Conservation (phyloP, 179 eudicot species). For the Spergularia azorica region DNA sequence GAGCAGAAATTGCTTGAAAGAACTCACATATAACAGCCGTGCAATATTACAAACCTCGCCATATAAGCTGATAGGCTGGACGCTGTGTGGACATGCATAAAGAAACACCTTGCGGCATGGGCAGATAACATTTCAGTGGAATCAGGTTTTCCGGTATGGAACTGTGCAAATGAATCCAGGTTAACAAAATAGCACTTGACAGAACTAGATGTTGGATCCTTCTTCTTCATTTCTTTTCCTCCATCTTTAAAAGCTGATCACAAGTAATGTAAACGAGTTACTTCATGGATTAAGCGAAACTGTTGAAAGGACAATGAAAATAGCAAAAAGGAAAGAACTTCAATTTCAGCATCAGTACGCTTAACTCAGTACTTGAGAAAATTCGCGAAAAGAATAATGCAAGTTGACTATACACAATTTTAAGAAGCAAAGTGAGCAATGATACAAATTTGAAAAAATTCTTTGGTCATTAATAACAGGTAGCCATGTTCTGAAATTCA, state of each 20-base stretch:
- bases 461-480: not conserved
- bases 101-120: slow-evolving; percentile 58
- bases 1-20: not conserved
- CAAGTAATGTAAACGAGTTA: slow-evolving; percentile 7
- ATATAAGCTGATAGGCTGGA: slow-evolving; percentile 65
- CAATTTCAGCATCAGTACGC: not conserved
- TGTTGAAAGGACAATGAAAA: not conserved
- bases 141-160: slow-evolving; percentile 20
- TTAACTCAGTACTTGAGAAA: not conserved
- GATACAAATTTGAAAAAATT: not conserved
- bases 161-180: slow-evolving; percentile 41
- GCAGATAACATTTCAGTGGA: slow-evolving; percentile 31
- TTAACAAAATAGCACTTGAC: slow-evolving; percentile 65
- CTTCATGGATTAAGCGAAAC: not conserved
- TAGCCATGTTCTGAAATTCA: no score
- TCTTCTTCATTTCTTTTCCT: slow-evolving; percentile 49
- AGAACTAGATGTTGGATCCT: slow-evolving; percentile 36
- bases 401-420: no score
- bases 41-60: slow-evolving; percentile 55
- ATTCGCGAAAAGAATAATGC: not conserved
- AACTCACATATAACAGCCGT: not conserved
- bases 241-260: slow-evolving; percentile 72
- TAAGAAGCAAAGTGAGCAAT: no score
- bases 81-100: slow-evolving; percentile 71
- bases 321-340: not conserved